Evolutionary conservation across 768 basidiomycete genomes (phyloP).

Genomic region (Crepidotus variabilis): DNA sequence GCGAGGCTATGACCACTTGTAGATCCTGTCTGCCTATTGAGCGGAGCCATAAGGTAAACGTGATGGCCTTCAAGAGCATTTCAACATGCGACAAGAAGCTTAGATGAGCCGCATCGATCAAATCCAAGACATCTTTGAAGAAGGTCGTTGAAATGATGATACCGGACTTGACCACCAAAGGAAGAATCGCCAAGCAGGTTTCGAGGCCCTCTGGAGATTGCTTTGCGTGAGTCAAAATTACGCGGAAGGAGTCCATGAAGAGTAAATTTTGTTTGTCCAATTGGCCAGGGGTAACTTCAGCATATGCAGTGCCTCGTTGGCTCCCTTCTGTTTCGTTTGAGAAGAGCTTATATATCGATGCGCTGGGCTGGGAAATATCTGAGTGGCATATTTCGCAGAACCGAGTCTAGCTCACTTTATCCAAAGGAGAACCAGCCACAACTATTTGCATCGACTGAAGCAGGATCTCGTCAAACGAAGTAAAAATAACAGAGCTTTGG

Average conservation of each 20-base stretch:
- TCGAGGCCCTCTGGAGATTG: conserved; percentile 39
- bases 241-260: conserved; percentile 51
- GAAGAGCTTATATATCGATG: conserved; percentile 55
- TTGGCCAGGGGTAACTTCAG: conserved; percentile 23
- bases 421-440: conserved; percentile 25
- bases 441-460: conserved; percentile 54
- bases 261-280: conserved; percentile 11
- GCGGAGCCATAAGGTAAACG: conserved; percentile 59
- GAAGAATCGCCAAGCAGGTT: conserved; percentile 55
- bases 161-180: conserved; percentile 58
- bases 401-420: conserved; percentile 29
- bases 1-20: conserved; percentile 42
- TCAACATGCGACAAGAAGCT: conserved; percentile 37
- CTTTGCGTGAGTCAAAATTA: conserved; percentile 40
- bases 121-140: conserved; percentile 43
- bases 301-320: conserved; percentile 33
- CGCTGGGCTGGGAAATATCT: conserved; percentile 36
- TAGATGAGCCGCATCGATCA: conserved; percentile 34
- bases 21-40: conserved; percentile 57
- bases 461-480: conserved; percentile 54
- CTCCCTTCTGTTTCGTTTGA: conserved; percentile 45
- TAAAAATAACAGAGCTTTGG: conserved; percentile 52
- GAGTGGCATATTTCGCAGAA: not conserved
- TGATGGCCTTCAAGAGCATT: conserved; percentile 48
- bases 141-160: conserved; percentile 54